These are phyloP conservation scores for Plasmodium gonderi DNA, from an alignment of 169 alveolate genomes.

Conservation along the genomic window DNA sequence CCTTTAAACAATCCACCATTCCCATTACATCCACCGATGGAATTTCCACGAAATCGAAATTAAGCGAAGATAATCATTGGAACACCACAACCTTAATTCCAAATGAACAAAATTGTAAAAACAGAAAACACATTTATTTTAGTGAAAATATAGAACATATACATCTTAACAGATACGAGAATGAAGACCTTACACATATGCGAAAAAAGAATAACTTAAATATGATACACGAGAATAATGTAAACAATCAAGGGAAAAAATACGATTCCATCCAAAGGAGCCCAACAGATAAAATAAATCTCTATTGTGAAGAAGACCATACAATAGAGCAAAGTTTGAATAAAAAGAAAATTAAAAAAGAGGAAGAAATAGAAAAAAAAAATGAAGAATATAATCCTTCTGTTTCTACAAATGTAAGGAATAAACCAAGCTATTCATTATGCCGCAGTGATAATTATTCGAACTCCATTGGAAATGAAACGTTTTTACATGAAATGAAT, in stretches of 20 bases:
- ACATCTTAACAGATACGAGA: background rate
- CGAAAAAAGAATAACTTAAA: background rate
- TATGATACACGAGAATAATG: background rate
- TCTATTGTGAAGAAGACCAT: background rate
- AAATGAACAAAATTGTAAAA: background rate
- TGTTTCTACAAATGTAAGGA: background rate
- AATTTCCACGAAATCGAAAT: background rate
- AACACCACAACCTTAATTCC: background rate
- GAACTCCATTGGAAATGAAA: background rate
- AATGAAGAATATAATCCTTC: background rate
- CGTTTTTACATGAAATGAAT: background rate
- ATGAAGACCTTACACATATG: background rate
- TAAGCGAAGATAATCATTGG: background rate
- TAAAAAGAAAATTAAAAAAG: background rate
- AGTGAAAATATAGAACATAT: background rate
- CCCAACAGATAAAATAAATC: background rate
- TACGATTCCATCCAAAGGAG: background rate
- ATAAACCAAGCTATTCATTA: background rate
- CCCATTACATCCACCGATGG: background rate
- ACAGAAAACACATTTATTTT: background rate
- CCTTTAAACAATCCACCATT: background rate
- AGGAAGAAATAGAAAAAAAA: background rate
- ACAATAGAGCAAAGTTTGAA: background rate
- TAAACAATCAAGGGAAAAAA: background rate
- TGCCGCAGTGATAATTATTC: background rate